These are phyloP conservation scores for Ceratocystis papillata DNA, from an alignment of 2,329 filamentous ascomycete genomes.

Conservation along the genomic window DNA sequence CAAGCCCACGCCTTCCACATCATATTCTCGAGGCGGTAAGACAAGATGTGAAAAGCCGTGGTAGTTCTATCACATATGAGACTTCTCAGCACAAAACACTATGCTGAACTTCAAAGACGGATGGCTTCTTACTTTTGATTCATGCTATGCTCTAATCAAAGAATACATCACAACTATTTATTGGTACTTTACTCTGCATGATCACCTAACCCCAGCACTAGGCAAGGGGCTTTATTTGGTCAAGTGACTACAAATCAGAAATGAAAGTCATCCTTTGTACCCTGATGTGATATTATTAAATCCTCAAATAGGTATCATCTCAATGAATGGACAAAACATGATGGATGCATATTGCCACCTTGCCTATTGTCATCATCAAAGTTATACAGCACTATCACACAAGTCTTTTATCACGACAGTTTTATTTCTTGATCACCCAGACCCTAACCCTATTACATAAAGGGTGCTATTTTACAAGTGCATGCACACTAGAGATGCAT, in stretches of 20 bases:
- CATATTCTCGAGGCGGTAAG: background rate
- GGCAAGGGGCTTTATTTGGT: background rate
- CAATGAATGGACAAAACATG: too few relatives aligned
- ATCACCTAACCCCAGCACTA: conserved; percentile 1
- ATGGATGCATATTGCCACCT: too few relatives aligned
- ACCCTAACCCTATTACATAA: background rate
- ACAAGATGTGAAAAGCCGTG: background rate
- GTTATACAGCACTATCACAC: too few relatives aligned
- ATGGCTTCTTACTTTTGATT: too few relatives aligned
- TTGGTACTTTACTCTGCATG: background rate
- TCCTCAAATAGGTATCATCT: background rate
- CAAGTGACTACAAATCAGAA: conserved; percentile 11
- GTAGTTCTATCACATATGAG: background rate
- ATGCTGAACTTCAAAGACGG: too few relatives aligned
- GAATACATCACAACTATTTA: background rate
- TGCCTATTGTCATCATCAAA: too few relatives aligned
- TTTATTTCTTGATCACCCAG: too few relatives aligned
- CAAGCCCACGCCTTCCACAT: background rate
- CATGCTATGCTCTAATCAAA: background rate
- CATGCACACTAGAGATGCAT: background rate
- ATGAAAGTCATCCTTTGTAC: conserved; percentile 11
- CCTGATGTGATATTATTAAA: background rate
- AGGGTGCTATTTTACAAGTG: too few relatives aligned
- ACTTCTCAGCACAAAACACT: background rate
- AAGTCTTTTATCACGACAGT: too few relatives aligned